Evolutionary conservation across 2,329 filamentous ascomycete genomes (phyloP).

Genomic region (Ophioceras dolichostomum): DNA sequence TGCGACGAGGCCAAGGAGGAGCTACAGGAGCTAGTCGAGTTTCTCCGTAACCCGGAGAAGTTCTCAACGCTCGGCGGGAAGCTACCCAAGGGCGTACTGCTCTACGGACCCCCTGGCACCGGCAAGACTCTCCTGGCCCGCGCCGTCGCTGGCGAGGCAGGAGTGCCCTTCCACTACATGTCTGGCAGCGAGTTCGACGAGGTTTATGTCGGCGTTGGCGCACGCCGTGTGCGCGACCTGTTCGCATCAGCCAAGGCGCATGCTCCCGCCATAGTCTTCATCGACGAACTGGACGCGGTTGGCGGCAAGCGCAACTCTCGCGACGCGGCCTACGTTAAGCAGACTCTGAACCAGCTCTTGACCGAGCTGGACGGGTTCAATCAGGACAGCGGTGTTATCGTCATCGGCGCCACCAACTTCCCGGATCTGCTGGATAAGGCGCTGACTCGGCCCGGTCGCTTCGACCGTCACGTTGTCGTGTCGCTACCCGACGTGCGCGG

Average conservation of each 20-base stretch:
- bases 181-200: constrained; percentile 98
- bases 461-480: constrained; percentile 86
- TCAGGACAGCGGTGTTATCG: constrained; percentile 86
- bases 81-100: constrained; percentile 88
- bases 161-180: constrained; percentile 99
- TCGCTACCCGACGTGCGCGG: constrained; percentile 86
- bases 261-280: constrained; percentile 55
- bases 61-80: constrained; percentile 94
- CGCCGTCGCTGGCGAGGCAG: constrained; percentile 91
- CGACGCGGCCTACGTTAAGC: constrained; percentile 90
- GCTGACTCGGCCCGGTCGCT: constrained; percentile 83
- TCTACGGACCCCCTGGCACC: constrained; percentile 91
- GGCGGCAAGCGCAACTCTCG: constrained; percentile 86
- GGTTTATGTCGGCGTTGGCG: constrained; percentile 80
- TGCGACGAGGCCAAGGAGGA: constrained; percentile 98
- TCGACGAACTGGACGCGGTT: constrained; percentile 86
- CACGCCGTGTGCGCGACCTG: constrained; percentile 66
- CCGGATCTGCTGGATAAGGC: constrained; percentile 91
- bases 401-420: constrained; percentile 93
- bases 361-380: constrained; percentile 97
- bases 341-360: constrained; percentile 92
- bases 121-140: constrained; percentile 94
- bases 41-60: constrained; percentile 82
- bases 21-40: constrained; percentile 92
- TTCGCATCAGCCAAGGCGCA: constrained; percentile 21